phyloP scores from a whole-genome alignment of 305 asterid species.

The Fraxinus platypoda region DNA sequence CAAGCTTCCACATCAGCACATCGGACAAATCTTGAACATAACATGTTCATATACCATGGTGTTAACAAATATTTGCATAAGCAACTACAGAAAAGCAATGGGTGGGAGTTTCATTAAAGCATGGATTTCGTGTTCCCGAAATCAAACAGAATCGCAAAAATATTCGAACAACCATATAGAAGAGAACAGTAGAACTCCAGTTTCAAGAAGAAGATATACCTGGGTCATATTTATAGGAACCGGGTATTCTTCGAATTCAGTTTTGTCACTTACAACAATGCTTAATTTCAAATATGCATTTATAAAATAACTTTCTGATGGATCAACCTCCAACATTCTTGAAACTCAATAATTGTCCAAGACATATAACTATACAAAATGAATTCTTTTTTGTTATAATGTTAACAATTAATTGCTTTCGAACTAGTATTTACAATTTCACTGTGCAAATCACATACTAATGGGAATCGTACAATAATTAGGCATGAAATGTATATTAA shows the following conservation, averaged over 20 bases:
- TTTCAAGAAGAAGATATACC: not conserved
- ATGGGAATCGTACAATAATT: not conserved
- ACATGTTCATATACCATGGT: not conserved
- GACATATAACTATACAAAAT: not conserved
- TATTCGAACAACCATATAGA: not conserved
- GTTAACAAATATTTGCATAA: not conserved
- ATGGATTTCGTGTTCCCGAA: not conserved
- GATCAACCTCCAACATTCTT: not conserved
- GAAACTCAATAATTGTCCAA: not conserved
- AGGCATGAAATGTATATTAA: constrained; percentile 1
- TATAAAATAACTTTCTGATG: not conserved
- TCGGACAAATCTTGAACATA: not conserved
- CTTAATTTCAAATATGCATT: not conserved
- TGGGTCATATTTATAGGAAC: not conserved
- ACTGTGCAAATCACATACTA: not conserved
- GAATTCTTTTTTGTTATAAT: not conserved
- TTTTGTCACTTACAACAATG: not conserved
- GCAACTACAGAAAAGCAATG: not conserved
- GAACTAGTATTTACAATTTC: not conserved
- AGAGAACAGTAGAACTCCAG: not conserved
- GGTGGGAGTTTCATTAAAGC: not conserved
- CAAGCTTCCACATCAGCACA: not conserved
- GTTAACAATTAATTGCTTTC: not conserved
- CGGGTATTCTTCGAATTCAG: not conserved
- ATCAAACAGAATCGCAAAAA: not conserved